A percentile compares a stretch with the other conserved stretches of the same genome.
Conservation (phyloP, 1,284 basidiomycete species). For the Fomitopsis betulina region DNA sequence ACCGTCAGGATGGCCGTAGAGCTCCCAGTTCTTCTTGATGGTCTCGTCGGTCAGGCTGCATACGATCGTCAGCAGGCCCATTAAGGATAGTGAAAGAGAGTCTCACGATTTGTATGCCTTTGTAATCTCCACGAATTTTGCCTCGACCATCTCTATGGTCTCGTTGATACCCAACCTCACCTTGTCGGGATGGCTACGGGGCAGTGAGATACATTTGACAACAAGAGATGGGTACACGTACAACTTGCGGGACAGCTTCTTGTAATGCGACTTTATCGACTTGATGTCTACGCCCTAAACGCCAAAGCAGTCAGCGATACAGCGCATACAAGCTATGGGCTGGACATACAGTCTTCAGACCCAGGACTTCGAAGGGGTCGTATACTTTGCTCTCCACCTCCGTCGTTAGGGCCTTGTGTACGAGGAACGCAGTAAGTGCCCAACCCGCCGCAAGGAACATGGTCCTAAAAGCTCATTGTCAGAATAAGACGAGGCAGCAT, state of each 20-base stretch:
- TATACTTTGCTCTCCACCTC: conserved; percentile 73
- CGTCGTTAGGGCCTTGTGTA: conserved; percentile 60
- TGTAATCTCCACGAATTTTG: conserved; percentile 89
- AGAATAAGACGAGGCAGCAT: neutral
- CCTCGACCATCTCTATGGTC: conserved; percentile 86
- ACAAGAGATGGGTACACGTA: conserved; percentile 35
- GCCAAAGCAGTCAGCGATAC: neutral
- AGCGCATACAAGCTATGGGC: neutral
- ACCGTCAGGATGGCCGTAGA: conserved; percentile 96
- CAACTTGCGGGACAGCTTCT: conserved; percentile 89
- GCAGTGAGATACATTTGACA: conserved; percentile 1
- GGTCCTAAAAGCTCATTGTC: conserved; percentile 32
- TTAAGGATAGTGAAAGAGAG: neutral
- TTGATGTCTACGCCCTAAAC: conserved; percentile 69
- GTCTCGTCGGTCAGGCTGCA: conserved; percentile 86
- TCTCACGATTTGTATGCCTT: conserved; percentile 95
- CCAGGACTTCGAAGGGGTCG: conserved; percentile 94
- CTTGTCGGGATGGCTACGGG: conserved; percentile 91
- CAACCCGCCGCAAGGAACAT: conserved; percentile 71
- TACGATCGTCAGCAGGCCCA: neutral
- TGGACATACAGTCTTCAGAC: conserved; percentile 59
- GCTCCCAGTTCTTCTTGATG: conserved; percentile 87
- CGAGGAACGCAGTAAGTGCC: conserved; percentile 67
- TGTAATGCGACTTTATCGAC: conserved; percentile 96
- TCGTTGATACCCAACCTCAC: conserved; percentile 80